These are phyloP conservation scores for Gracilariopsis chorda DNA, from an alignment of 23 red algal genomes.

Conservation along the genomic window DNA sequence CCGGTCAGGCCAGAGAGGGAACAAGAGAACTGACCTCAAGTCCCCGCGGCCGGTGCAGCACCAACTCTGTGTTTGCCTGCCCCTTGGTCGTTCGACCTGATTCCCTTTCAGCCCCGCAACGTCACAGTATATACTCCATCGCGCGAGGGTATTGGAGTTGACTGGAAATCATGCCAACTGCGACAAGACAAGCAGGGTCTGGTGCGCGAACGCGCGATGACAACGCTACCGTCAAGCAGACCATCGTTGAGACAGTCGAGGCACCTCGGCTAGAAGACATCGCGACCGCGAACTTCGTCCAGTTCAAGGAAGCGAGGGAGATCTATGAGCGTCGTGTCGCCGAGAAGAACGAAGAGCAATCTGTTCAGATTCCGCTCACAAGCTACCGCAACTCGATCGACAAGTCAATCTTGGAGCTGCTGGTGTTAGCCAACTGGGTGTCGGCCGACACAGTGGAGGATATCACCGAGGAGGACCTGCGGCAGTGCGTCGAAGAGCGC, in stretches of 20 bases:
- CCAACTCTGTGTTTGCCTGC: too few species aligned
- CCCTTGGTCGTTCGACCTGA: too few species aligned
- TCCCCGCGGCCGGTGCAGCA: too few species aligned
- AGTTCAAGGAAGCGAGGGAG: not conserved
- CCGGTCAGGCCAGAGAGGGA: too few species aligned
- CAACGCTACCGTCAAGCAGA: too few species aligned
- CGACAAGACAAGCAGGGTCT: too few species aligned
- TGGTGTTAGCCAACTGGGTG: not conserved
- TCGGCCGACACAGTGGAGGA: not conserved
- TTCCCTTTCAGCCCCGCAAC: too few species aligned
- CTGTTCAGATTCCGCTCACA: not conserved
- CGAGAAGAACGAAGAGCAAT: not conserved
- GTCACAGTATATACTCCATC: too few species aligned
- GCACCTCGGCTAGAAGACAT: not conserved
- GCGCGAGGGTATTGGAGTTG: too few species aligned
- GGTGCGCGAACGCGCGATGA: too few species aligned
- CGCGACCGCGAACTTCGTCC: not conserved
- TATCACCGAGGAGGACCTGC: conserved; percentile 4
- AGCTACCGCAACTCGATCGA: not conserved
- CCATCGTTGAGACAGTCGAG: not conserved
- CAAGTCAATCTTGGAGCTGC: not conserved
- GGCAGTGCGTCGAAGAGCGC: not conserved
- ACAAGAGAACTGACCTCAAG: too few species aligned
- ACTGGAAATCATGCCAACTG: too few species aligned
- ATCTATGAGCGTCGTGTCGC: not conserved